Base-by-base conservation (phyloP, 2,329 filamentous ascomycete species). In the Aaosphaeria arxii region DNA sequence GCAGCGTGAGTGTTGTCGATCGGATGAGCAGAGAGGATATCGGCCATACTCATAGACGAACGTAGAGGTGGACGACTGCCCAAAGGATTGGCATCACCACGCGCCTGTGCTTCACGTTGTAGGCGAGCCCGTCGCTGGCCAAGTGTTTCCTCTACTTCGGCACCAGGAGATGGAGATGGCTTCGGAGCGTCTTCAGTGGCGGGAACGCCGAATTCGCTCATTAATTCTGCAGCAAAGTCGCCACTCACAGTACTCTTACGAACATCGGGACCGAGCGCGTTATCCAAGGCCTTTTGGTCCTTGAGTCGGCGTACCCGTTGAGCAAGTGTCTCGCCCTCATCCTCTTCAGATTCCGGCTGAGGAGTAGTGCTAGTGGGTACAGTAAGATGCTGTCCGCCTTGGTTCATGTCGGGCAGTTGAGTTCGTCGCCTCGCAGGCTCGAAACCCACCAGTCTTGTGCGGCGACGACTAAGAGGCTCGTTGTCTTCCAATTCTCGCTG, bases 401-500 rank as follows among this genome's bases (percentile, higher is more conserved):
- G 44, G 17, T 60, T 57, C 7, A 40, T 39, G 28, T 52, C 53
- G n/a, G 46, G 55, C 5, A 52, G 48, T 9, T 55, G 52, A 9
- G 56, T 52, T 3, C 50, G 46, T 24, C 55, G 59, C 44, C 60
- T 66, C 7, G 45, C 49, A 11, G 61, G 57, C 6, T 59, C 46
- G 11, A 80, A 77, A 35, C 88, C 89, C 40, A 86, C 80, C 5
- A 96, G 77, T 47, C 91, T 81, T 38, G 86, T 87, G 42, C 89
- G 84, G 3, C 91, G 85, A 36, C 80, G 80, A 59, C 87, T 91
- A 17, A 96, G 76, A 0, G 94, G 91, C 66, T 97, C 94, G 47
- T 91, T 94, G 61, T 99, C 94, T 66, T 99, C 94, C 55, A 94
- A 74, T 50, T 95, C 87, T 42, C 89, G 84, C 59, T 83, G 84